Conservation (phyloP, 768 basidiomycete species). For the Serendipita sp. region DNA sequence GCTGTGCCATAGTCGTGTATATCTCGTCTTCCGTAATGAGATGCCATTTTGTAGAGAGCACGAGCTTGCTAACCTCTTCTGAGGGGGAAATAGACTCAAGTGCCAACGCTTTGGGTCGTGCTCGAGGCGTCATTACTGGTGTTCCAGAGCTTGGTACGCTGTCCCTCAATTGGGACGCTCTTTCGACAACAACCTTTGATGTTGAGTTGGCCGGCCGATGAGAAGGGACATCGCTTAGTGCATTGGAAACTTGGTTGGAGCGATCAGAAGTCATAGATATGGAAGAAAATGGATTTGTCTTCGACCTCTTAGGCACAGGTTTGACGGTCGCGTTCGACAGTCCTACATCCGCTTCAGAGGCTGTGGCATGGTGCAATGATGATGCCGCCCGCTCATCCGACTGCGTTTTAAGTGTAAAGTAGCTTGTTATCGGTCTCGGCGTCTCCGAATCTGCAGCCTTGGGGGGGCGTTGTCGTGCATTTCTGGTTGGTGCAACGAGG, state of each 20-base stretch:
- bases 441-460: constrained; percentile 3
- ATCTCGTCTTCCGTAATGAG: constrained; percentile 61
- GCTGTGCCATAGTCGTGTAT: constrained; percentile 39
- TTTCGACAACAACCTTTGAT: neutral
- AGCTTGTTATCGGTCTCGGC: constrained; percentile 28
- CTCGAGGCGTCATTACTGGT: constrained; percentile 2
- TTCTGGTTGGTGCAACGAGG: constrained; percentile 6
- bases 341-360: neutral
- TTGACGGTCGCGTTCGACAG: constrained; percentile 2
- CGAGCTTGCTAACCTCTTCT: constrained; percentile 22
- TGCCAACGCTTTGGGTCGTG: neutral
- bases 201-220: neutral
- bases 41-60: constrained; percentile 62
- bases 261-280: constrained; percentile 43
- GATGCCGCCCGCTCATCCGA: constrained; percentile 27
- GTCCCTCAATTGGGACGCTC: neutral
- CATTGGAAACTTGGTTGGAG: constrained; percentile 24
- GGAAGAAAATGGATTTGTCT: constrained; percentile 16
- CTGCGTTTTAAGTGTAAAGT: constrained; percentile 48
- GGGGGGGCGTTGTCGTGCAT: constrained; percentile 7
- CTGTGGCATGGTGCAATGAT: neutral
- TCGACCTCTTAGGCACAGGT: neutral
- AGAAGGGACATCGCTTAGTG: constrained; percentile 11
- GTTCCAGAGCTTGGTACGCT: neutral
- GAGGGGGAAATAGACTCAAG: neutral